A percentile compares a stretch with the other conserved stretches of the same genome.
These are phyloP conservation scores for Chlorociboria aeruginascens DNA, from an alignment of 495 filamentous ascomycete genomes.

Conservation along the genomic window DNA sequence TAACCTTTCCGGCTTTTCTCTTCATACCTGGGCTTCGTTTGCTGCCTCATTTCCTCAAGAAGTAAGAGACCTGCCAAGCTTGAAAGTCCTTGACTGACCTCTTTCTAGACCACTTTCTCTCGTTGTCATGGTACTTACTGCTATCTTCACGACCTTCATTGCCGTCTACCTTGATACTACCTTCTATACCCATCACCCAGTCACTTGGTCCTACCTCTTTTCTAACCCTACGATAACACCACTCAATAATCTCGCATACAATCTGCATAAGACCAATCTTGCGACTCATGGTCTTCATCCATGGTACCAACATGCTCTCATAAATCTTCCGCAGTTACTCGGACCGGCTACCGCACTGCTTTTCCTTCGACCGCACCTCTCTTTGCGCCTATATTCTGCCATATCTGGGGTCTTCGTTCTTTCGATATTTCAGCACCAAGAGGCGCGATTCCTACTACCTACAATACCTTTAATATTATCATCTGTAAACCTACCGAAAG, in stretches of 20 bases:
- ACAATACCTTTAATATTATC: conserved; percentile 80
- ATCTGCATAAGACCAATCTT: conserved; percentile 62
- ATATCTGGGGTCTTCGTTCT: conserved; percentile 69
- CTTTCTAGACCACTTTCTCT: conserved; percentile 54
- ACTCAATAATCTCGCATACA: conserved; percentile 85
- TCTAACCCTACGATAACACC: conserved; percentile 69
- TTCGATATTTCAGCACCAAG: conserved; percentile 83
- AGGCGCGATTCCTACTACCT: conserved; percentile 87
- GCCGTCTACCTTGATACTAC: conserved; percentile 73
- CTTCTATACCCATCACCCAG: conserved; percentile 56
- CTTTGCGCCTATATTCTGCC: conserved; percentile 60
- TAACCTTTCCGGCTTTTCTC: conserved; percentile 91
- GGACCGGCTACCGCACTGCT: conserved; percentile 74
- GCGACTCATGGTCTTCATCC: conserved; percentile 87
- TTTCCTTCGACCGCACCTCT: conserved; percentile 40
- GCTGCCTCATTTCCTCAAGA: conserved; percentile 71
- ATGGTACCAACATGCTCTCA: conserved; percentile 75
- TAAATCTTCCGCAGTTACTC: conserved; percentile 79
- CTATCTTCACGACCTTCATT: conserved; percentile 47
- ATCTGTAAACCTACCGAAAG: conserved; percentile 59
- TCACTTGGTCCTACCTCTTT: conserved; percentile 42
- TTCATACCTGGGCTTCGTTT: conserved; percentile 69
- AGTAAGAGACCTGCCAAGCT: conserved; percentile 36
- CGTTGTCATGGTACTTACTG: conserved; percentile 45
- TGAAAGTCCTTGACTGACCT: not conserved